Evolutionary conservation across 352 stramenopile species (phyloP).

Genomic region (Globisporangium radiosum): DNA sequence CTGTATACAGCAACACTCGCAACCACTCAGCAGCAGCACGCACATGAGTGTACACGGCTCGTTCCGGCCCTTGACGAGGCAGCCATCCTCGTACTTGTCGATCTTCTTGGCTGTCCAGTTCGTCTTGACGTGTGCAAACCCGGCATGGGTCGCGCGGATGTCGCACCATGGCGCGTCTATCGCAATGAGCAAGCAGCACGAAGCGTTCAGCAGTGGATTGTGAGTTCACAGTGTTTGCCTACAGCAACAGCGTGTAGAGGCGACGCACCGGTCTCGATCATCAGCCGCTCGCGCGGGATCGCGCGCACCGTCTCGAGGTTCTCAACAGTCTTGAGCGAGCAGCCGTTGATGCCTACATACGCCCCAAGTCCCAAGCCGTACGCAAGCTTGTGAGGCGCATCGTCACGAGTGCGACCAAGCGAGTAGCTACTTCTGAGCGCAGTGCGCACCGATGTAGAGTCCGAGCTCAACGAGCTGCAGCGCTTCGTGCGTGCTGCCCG

Average conservation of each 20-base stretch:
- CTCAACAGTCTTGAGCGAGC: constrained; percentile 93
- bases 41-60: constrained; percentile 95
- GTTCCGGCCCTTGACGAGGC: constrained; percentile 92
- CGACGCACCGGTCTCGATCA: constrained; percentile 90
- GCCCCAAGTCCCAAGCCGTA: no score
- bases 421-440: neutral
- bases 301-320: constrained; percentile 90
- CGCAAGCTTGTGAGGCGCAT: no score
- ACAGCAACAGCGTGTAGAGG: neutral
- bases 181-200: neutral
- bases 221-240: neutral
- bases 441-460: constrained; percentile 88
- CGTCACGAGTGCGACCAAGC: neutral
- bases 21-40: constrained; percentile 21
- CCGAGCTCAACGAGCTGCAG: constrained; percentile 88
- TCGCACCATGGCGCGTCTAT: constrained; percentile 95
- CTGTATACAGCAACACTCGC: no score
- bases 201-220: no score
- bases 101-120: constrained; percentile 88
- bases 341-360: constrained; percentile 89
- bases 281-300: constrained; percentile 89
- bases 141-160: constrained; percentile 92
- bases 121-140: constrained; percentile 85
- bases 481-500: constrained; percentile 89
- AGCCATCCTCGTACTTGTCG: constrained; percentile 87